Evolutionary conservation across 2,329 filamentous ascomycete species (phyloP), one percentile per base, ranked within the genome.

Genomic region (Penicillium sp.): DNA sequence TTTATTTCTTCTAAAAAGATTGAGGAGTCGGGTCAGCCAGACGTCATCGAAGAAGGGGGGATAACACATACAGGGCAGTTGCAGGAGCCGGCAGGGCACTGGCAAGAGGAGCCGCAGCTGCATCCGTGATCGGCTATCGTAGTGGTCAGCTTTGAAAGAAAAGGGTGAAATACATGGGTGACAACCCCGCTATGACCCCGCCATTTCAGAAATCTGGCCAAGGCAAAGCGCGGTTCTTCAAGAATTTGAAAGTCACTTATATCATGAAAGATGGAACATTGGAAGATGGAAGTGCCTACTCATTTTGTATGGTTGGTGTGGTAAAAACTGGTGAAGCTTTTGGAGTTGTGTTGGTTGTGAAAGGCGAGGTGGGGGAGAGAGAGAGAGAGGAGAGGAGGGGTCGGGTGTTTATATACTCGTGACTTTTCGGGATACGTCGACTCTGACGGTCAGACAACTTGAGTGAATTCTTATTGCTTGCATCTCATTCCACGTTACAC

Each of bases 21-120:
- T 22, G 26, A 32, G 18, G 37, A 39, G 20, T 38, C 35, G 24
- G 47, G 22, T 44, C 37, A 50, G 59, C 62, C 49, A 61, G 55
- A 42, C 42, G 22, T 50, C 39, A 39, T 32, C 14, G 13, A 56
- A 22, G 45, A 34, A n/a, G 35, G 16, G 35, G 31, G 24, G 9
- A 45, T 39, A 48, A n/a, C 47, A 69, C 70, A 53, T 71, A 74
- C 73, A 35, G 71, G 71, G 72, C 73, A 76, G 57, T 74, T 62
- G 72, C 73, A 76, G 42, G 61, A 54, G 63, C 73, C 74, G 62
- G 73, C 66, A 62, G 74, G 73, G 69, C 74, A 75, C 63, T 71
- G 66, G 72, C 73, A 76, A 58, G 72, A 72, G 65, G 68, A 56
- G 60, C 74, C 74, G 66, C 73, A 76, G 68, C 66, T 71, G 69